Conservation (phyloP, 2,329 filamentous ascomycete genomes). For the Xylaria sp. region DNA sequence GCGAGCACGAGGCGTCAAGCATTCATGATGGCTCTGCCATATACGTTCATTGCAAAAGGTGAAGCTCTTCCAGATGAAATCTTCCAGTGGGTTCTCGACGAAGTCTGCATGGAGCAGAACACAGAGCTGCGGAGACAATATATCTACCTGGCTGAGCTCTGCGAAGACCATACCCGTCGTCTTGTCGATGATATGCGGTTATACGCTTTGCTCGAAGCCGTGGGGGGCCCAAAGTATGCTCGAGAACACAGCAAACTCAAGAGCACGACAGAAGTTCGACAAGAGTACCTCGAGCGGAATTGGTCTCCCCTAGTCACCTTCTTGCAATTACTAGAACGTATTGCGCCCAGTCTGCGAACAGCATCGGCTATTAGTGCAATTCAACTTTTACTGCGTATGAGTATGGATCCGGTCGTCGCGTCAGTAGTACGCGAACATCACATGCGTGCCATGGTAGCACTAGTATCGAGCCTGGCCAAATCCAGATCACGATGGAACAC, state of each 20-base stretch:
- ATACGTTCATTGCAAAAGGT: conserved; percentile 61
- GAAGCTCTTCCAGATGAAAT: conserved; percentile 69
- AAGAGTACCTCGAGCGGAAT: conserved; percentile 53
- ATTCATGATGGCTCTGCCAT: conserved; percentile 71
- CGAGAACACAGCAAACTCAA: conserved; percentile 45
- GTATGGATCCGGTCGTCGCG: conserved; percentile 62
- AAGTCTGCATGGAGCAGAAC: conserved; percentile 67
- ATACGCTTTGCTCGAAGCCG: conserved; percentile 64
- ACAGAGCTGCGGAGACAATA: conserved; percentile 70
- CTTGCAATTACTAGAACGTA: conserved; percentile 55
- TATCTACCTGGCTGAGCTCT: conserved; percentile 62
- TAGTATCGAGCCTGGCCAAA: conserved; percentile 57
- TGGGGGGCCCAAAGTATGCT: conserved; percentile 67
- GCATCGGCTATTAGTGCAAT: conserved; percentile 54
- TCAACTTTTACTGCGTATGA: conserved; percentile 64
- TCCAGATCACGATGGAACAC: conserved; percentile 52
- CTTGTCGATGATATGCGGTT: conserved; percentile 60
- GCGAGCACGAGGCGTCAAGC: conserved; percentile 65
- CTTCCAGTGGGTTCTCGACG: conserved; percentile 72
- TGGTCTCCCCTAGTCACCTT: conserved; percentile 60
- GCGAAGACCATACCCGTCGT: conserved; percentile 56
- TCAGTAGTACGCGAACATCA: conserved; percentile 45
- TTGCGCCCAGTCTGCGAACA: conserved; percentile 53
- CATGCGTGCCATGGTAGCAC: conserved; percentile 53
- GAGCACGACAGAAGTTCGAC: conserved; percentile 44